phyloP scores from a whole-genome alignment of 257 asterid species.

The Solanum medicagineum region DNA sequence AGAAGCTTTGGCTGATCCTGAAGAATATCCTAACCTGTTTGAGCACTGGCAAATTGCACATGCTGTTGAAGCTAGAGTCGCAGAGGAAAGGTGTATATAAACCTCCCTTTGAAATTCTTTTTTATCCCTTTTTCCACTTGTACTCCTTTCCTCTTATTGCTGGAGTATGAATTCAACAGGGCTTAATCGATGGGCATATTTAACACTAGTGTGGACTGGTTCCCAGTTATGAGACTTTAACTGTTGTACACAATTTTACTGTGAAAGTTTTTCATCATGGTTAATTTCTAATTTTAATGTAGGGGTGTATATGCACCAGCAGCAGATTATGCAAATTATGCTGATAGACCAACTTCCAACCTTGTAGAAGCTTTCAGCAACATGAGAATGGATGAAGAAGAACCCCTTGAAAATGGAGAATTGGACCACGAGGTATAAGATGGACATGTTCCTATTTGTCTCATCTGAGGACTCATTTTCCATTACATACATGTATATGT shows the following conservation, averaged over 20 bases:
- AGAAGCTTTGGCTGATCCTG: slow-evolving; percentile 94
- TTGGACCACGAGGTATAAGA: slow-evolving; percentile 55
- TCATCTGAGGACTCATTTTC: neutral
- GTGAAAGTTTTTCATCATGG: neutral
- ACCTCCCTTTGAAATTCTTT: neutral
- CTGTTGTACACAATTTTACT: neutral
- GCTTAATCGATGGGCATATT: neutral
- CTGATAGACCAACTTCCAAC: slow-evolving; percentile 58
- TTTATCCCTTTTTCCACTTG: neutral
- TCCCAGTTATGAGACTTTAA: neutral
- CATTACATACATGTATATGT: neutral
- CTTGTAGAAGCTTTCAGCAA: slow-evolving; percentile 67
- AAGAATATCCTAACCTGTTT: slow-evolving; percentile 79
- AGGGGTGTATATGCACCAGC: slow-evolving; percentile 72
- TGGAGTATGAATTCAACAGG: neutral
- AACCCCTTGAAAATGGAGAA: slow-evolving; percentile 73
- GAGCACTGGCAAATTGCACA: slow-evolving; percentile 94
- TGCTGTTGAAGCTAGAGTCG: slow-evolving; percentile 54
- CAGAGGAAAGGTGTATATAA: slow-evolving; percentile 34
- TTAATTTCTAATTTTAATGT: slow-evolving; percentile 13
- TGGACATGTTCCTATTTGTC: neutral
- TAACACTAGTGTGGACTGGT: neutral
- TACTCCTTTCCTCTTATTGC: slow-evolving; percentile 1
- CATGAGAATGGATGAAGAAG: slow-evolving; percentile 67
- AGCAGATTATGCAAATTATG: slow-evolving; percentile 46